A percentile compares a stretch with the other conserved stretches of the same genome.
phyloP scores from a whole-genome alignment of 106 monocot genomes.

The Narthecium ossifragum region DNA sequence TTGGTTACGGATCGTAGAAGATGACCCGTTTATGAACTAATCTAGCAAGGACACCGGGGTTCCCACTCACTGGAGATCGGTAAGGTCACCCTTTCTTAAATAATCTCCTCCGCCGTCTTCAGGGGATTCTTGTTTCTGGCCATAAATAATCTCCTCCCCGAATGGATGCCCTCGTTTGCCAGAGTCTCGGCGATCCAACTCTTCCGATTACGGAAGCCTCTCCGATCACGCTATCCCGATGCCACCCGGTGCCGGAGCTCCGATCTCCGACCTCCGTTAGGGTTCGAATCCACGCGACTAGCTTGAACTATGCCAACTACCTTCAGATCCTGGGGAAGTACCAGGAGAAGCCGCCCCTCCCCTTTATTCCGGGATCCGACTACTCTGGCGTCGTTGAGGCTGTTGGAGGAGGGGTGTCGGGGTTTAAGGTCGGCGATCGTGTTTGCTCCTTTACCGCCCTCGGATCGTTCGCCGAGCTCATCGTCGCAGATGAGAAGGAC shows the following conservation, averaged over 20 bases:
- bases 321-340: conserved; percentile 89
- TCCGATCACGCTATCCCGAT: conserved; percentile 33
- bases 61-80: no score
- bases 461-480: conserved; percentile 69
- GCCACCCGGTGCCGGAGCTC: conserved; percentile 54
- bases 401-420: conserved; percentile 45
- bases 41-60: no score
- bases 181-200: conserved; percentile 75
- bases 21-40: no score
- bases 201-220: conserved; percentile 38
- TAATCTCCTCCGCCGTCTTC: no score
- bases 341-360: conserved; percentile 87
- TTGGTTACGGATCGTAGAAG: no score
- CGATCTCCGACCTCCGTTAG: conserved; percentile 60
- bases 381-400: conserved; percentile 80
- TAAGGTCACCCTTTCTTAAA: no score
- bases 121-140: no score
- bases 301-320: conserved; percentile 92
- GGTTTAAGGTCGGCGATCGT: conserved; percentile 66
- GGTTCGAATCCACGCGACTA: conserved; percentile 61
- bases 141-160: background rate
- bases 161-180: conserved; percentile 88
- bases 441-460: conserved; percentile 61
- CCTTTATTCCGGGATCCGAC: conserved; percentile 90
- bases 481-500: conserved; percentile 78